A percentile compares a stretch with the other conserved stretches of the same genome.
Conservation (phyloP, 768 basidiomycete genomes). For the Gloeopeniophorella convolvens region DNA sequence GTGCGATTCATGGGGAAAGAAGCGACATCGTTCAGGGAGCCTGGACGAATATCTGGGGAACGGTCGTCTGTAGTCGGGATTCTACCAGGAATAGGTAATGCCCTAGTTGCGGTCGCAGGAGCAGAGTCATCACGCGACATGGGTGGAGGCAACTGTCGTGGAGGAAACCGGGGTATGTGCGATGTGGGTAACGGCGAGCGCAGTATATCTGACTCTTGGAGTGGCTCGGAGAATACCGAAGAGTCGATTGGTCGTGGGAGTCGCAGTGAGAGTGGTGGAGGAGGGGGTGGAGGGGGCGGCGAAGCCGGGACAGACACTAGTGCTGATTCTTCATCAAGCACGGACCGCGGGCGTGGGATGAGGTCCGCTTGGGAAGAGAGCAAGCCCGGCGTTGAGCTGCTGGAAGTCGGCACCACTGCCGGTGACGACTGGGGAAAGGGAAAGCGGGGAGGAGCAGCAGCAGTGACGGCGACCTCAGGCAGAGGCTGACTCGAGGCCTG, state of each 20-base stretch:
- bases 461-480: conserved; percentile 9
- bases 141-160: conserved; percentile 17
- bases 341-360: conserved; percentile 14
- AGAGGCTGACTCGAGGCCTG: conserved; percentile 4
- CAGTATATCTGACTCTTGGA: conserved; percentile 32
- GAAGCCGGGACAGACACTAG: too few relatives aligned
- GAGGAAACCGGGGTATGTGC: conserved; percentile 20
- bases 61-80: conserved; percentile 17
- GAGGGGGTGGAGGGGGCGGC: conserved; percentile 2
- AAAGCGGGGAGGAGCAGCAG: background rate
- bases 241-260: conserved; percentile 16
- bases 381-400: conserved; percentile 1
- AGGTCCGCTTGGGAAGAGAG: conserved; percentile 14
- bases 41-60: conserved; percentile 2
- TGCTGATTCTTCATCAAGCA: conserved; percentile 17
- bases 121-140: conserved; percentile 15
- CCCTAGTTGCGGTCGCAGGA: conserved; percentile 1
- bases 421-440: conserved; percentile 6
- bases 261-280: conserved; percentile 3
- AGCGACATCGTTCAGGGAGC: conserved; percentile 5
- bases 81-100: conserved; percentile 15
- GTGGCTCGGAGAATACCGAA: conserved; percentile 21
- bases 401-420: background rate
- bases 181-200: conserved; percentile 37
- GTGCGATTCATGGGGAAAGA: conserved; percentile 18